Evolutionary conservation across 768 basidiomycete species (phyloP), one percentile per base, ranked within the genome.

Genomic region (Botryobasidium botryosum): DNA sequence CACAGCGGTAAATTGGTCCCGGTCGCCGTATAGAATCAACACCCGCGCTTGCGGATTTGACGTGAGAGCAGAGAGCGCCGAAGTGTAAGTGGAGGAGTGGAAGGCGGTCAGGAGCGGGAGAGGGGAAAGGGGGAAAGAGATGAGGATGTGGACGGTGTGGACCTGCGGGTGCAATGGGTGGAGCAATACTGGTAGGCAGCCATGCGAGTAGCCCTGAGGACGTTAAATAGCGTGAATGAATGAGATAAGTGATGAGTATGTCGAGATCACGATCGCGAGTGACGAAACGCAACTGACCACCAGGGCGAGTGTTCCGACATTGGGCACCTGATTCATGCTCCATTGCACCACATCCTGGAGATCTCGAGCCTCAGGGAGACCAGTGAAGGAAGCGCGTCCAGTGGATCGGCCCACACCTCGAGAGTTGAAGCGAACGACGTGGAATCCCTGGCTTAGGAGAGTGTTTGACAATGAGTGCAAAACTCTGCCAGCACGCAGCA

Each of bases 191-290:
- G 81, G 75, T 26, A 88, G 64, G 2, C 79, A 74, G 1, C 84
- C 84, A 66, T 85, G 66, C 7, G 84, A 87, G 59, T 88, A 88
- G 4, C 82, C 81, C 80, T 84, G 41, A 23, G 25, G n/a, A n/a
- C 25, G 13, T 17, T 15, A 45, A 45, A 5, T 37, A 45, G 27
- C 7, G 27, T 29, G 43, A 47, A 27, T 28, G 18, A 21, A 44
- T 15, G 13, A 40, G 33, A 39, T n/a, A 23, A 17, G 10, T 8
- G 13, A 20, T 36, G 23, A 20, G 29, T 5, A 27, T 29, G 23
- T n/a, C 25, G 42, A 35, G 24, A 43, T 12, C 51, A 50, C 38
- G n/a, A n/a, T 43, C 24, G 21, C 33, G 36, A 35, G n/a, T 20
- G 46, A 36, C 24, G 6, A 21, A 36, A 37, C 42, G 15, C n/a